Base-by-base conservation (phyloP, 2,329 filamentous ascomycete genomes). In the Pseudocercospora crystallina region DNA sequence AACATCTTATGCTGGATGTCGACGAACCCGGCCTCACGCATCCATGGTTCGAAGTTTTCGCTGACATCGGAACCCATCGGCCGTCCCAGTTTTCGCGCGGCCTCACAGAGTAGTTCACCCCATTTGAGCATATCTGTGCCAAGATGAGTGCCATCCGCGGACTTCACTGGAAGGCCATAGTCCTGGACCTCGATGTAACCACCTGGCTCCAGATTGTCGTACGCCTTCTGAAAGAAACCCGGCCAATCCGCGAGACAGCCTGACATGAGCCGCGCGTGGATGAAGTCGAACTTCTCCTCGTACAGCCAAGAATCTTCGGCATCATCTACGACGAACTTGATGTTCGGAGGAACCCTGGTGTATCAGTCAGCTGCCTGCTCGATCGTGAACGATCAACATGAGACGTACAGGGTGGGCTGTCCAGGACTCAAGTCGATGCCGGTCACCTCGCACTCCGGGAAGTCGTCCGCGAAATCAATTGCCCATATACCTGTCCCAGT, bases 311-410 rank as follows among this genome's bases (percentile, higher is more conserved):
- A 74, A 40, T 79, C 73, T 56, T 84, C 80, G 43, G 78, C 76
- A 61, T 86, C 82, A 59, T 86, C 83, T 8, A 86, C 75, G 51
- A 83, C 71, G 68, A 85, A 85, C 7, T 73, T 73, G n/a, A 81
- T 74, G 61, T 85, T 85, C 9, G 78, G 74, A 12, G 81, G 83
- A 10, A 84, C 73, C 61, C 76, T 75, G 20, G 20, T 26, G 15
- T 4, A 38, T 46, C 13, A 8, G 41, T 51, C 33, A 60, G 42
- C 47, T 51, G 17, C 10, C 14, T 15, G 12, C 8, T 13, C 11
- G 38, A 11, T 1, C 26, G 8, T 20, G 9, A 14, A 33, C 2
- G 5, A 15, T 43, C 8, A 37, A 29, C 4, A 26, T 31, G 39
- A 40, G 13, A 57, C 59, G 44, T 47, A 68, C 68, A 75, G 69